Conservation (phyloP, 2,329 filamentous ascomycete species). For the Colletotrichum viniferum region DNA sequence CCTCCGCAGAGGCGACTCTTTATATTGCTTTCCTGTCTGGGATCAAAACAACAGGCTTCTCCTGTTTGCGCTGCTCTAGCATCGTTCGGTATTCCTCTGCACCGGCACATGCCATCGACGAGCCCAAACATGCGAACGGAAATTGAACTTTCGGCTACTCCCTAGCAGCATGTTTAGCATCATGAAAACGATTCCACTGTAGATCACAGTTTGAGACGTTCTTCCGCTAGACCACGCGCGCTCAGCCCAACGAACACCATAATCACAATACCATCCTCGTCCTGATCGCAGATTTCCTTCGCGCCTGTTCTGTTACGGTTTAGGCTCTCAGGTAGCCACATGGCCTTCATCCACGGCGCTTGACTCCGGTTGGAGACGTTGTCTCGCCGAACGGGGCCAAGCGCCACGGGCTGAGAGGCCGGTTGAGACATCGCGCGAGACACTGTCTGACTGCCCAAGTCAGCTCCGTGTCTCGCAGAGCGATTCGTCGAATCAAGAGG, state of each 20-base stretch:
- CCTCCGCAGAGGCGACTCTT: fast-evolving
- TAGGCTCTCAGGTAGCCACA: background rate
- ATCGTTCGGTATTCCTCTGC: fast-evolving
- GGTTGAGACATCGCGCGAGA: background rate
- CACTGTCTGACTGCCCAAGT: background rate
- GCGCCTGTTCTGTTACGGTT: background rate
- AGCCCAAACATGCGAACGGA: background rate
- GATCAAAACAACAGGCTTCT: background rate
- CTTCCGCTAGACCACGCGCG: background rate
- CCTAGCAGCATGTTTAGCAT: background rate
- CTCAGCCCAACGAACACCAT: background rate
- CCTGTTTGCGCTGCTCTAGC: background rate
- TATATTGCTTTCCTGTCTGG: fast-evolving
- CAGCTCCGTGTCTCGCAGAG: background rate
- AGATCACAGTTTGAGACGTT: background rate
- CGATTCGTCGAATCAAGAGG: background rate
- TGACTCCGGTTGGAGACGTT: background rate
- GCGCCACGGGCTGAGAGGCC: background rate
- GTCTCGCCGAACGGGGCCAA: background rate
- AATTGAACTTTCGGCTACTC: background rate
- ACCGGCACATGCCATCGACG: background rate
- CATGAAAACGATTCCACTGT: background rate
- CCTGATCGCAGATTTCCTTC: background rate
- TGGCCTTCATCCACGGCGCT: background rate
- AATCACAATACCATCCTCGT: background rate